A percentile compares a stretch with the other conserved stretches of the same genome.
Conservation (phyloP, 2,329 filamentous ascomycete genomes). For the Fusarium praegraminearum region DNA sequence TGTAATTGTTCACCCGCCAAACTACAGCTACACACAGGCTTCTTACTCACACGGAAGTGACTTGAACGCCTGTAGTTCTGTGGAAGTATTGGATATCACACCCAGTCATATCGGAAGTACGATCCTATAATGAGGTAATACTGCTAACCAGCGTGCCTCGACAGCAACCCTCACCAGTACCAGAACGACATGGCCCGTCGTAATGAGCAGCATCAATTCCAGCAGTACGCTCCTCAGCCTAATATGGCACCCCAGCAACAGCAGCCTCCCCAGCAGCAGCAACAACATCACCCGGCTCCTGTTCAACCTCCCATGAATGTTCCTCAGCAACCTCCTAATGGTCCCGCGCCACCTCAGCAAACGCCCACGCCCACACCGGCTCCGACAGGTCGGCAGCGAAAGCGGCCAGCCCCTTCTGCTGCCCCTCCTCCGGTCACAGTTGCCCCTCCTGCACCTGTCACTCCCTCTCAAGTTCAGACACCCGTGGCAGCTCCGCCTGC, state of each 20-base stretch:
- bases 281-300: constrained; percentile 55
- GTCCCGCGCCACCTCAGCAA: constrained; percentile 51
- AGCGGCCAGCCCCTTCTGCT: constrained; percentile 56
- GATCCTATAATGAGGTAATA: constrained; percentile 42
- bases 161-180: constrained; percentile 61
- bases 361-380: constrained; percentile 56
- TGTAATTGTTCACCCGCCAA: constrained; percentile 41
- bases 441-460: constrained; percentile 51
- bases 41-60: constrained; percentile 28
- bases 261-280: constrained; percentile 51
- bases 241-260: constrained; percentile 54
- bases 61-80: constrained; percentile 10
- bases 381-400: constrained; percentile 56
- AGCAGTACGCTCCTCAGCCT: constrained; percentile 56
- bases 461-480: constrained; percentile 51
- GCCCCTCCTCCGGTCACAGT: constrained; percentile 55
- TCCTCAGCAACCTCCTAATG: constrained; percentile 55
- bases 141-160: constrained; percentile 48
- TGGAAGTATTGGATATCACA: constrained; percentile 33
- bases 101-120: constrained; percentile 45
- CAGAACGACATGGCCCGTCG: constrained; percentile 64
- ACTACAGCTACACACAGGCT: constrained; percentile 20
- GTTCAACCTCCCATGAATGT: constrained; percentile 56
- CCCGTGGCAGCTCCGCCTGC: constrained; percentile 48
- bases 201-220: constrained; percentile 57